Evolutionary conservation across 257 asterid species (phyloP).

Genomic region (Phtheirospermum japonicum): DNA sequence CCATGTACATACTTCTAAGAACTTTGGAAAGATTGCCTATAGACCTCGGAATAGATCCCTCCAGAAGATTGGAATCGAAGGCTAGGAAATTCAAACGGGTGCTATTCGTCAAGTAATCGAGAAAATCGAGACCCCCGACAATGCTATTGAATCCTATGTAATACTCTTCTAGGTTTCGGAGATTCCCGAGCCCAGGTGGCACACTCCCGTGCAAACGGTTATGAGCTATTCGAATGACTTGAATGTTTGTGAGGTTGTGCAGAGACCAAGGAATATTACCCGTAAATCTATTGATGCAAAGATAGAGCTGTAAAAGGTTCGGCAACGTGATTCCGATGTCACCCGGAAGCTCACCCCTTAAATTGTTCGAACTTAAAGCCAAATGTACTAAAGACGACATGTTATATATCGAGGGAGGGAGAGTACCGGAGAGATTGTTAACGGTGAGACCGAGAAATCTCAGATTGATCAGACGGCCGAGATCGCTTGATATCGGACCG

Average conservation of each 20-base stretch:
- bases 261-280: constrained; percentile 58
- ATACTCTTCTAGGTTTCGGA: constrained; percentile 43
- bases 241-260: constrained; percentile 58
- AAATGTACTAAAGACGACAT: constrained; percentile 39
- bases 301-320: constrained; percentile 43
- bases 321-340: constrained; percentile 48
- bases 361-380: constrained; percentile 31
- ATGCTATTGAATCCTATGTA: constrained; percentile 52
- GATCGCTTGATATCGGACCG: constrained; percentile 39
- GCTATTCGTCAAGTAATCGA: constrained; percentile 41
- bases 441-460: constrained; percentile 48
- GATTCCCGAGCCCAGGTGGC: constrained; percentile 65
- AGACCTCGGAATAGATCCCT: constrained; percentile 52
- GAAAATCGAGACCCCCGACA: constrained; percentile 41
- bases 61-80: constrained; percentile 42
- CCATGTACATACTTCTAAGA: constrained; percentile 44
- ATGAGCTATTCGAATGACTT: constrained; percentile 43
- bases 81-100: constrained; percentile 48
- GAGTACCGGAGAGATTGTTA: constrained; percentile 44
- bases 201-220: constrained; percentile 53
- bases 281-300: constrained; percentile 51
- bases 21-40: constrained; percentile 52
- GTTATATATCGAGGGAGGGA: constrained; percentile 46
- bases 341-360: constrained; percentile 47
- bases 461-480: constrained; percentile 37